Conservation (phyloP, 176 grass and related monocot species). For the Oryza australiensis region DNA sequence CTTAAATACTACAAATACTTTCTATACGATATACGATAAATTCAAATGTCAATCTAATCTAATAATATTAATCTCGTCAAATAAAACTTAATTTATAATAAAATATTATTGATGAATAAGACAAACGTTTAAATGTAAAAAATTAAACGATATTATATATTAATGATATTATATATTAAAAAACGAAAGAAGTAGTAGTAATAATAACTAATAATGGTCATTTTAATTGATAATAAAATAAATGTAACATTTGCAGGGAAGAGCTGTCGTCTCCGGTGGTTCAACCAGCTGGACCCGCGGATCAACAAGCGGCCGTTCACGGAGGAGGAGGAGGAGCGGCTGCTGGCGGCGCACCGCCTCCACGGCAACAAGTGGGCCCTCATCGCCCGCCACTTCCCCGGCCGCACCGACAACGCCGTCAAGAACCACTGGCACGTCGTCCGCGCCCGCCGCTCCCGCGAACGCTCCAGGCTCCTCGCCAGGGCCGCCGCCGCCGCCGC, state of each 20-base stretch:
- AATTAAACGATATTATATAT: too few relatives aligned
- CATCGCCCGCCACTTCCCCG: slow-evolving; percentile 78
- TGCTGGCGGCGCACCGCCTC: slow-evolving; percentile 58
- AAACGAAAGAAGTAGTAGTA: too few relatives aligned
- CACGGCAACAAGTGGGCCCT: slow-evolving; percentile 88
- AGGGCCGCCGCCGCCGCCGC: not conserved
- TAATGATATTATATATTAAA: too few relatives aligned
- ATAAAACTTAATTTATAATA: too few relatives aligned
- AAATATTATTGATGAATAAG: too few relatives aligned
- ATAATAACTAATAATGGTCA: too few relatives aligned
- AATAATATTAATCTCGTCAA: too few relatives aligned
- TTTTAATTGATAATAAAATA: not conserved
- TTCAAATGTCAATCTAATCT: too few relatives aligned
- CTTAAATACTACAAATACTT: too few relatives aligned
- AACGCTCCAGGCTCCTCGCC: slow-evolving; percentile 40
- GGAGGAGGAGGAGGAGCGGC: slow-evolving; percentile 67
- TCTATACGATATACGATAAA: too few relatives aligned
- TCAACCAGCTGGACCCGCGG: slow-evolving; percentile 88
- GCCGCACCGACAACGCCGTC: slow-evolving; percentile 86
- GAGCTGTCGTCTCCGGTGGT: slow-evolving; percentile 93
- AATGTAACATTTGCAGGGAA: slow-evolving; percentile 40
- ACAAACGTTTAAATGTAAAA: too few relatives aligned
- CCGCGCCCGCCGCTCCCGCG: slow-evolving; percentile 71
- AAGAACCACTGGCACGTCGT: slow-evolving; percentile 97
- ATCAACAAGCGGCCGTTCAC: slow-evolving; percentile 82